Conservation (phyloP, 2,329 filamentous ascomycete species). For the Penicillium sp. region DNA sequence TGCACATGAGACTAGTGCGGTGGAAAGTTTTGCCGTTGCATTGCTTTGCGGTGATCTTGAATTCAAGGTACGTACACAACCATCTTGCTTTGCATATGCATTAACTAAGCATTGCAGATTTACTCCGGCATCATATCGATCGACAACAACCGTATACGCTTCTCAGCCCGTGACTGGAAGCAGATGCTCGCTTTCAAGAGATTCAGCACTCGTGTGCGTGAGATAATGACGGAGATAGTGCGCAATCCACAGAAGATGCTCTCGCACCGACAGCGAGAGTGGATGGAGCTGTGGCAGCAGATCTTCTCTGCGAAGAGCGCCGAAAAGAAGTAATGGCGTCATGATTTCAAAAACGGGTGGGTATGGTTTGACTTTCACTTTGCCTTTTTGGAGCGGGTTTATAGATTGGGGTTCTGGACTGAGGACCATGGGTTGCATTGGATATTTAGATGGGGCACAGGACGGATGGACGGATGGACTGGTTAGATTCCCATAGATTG, state of each 20-base stretch:
- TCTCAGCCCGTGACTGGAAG: conserved; percentile 84
- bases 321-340: not conserved
- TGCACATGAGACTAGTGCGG: conserved; percentile 80
- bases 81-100: not conserved
- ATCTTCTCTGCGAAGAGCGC: conserved; percentile 52
- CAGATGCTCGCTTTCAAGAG: conserved; percentile 84
- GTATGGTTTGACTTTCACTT: not conserved
- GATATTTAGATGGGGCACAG: not conserved
- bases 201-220: conserved; percentile 67
- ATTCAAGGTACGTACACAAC: conserved; percentile 61
- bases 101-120: conserved; percentile 49
- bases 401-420: not conserved
- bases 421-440: not conserved
- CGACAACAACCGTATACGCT: conserved; percentile 81
- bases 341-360: no score
- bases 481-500: not conserved
- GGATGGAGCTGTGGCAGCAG: conserved; percentile 70
- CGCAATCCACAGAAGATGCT: conserved; percentile 37
- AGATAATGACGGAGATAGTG: conserved; percentile 69
- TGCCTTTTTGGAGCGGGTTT: not conserved
- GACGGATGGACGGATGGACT: not conserved
- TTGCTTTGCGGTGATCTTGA: conserved; percentile 85
- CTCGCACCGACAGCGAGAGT: conserved; percentile 64
- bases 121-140: conserved; percentile 82
- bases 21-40: conserved; percentile 76